Base-by-base conservation (phyloP, 139 green algal genomes). In the Chlamydomonas eustigma region DNA sequence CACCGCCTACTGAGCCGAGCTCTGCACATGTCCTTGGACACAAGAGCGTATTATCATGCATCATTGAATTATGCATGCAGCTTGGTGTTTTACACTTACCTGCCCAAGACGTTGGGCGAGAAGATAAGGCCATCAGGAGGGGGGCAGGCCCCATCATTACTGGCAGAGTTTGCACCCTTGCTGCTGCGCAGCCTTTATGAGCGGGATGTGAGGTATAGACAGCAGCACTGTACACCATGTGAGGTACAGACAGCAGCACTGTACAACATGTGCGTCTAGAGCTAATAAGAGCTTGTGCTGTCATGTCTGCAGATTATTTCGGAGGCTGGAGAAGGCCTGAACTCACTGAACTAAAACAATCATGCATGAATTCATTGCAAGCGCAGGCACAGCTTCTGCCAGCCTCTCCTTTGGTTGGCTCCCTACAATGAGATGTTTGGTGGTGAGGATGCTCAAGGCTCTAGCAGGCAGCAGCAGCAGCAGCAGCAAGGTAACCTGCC, bases 351-450 rank as follows among this genome's bases (percentile, higher is more conserved):
- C n/a, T n/a, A n/a, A n/a, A n/a, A n/a, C n/a, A n/a, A n/a, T n/a
- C n/a, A n/a, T n/a, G n/a, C n/a, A n/a, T n/a, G n/a, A n/a, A n/a
- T n/a, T n/a, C n/a, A n/a, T 69, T 69, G 8, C 58, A 69, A 24
- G 58, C 58, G 73, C 69, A 58, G 78, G 76, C 80, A 83, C 2
- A 51, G 63, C 3, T 98, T 94, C 84, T 97, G 91, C 78, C 86
- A 90, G 34, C 50, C 86, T 0, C 39, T 80, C 1, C 68, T 97
- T 51, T 98, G 94, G 94, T 87, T 97, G 38, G 90, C 87, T 28
- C 94, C 94, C 8, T 95, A 90, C 73, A 30, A 51, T 8, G 76
- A 84, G 52, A 78, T 86, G 65, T 82, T 81, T 25, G 51, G 74
- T n/a, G 73, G 50, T 18, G 44, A 58, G 44, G 44, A 58, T 12